Percentiles rank a stretch among this genome's conserved stretches.
Evolutionary conservation across 2,329 filamentous ascomycete species (phyloP).

Genomic region (Gremmenia infestans): DNA sequence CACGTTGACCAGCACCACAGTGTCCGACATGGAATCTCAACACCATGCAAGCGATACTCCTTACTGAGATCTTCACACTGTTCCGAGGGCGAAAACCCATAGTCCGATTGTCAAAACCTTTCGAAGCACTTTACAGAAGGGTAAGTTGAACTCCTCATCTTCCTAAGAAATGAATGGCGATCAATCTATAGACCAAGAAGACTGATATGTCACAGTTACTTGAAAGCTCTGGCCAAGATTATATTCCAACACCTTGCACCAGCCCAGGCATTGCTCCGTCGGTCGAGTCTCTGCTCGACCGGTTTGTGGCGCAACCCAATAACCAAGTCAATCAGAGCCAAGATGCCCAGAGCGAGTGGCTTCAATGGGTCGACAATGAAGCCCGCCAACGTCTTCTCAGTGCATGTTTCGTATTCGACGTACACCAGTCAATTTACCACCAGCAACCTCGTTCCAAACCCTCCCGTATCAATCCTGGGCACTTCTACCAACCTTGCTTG

Average conservation of each 20-base stretch:
- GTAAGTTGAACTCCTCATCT: slow-evolving; percentile 15
- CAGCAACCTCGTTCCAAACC: slow-evolving; percentile 38
- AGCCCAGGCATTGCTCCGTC: slow-evolving; percentile 12
- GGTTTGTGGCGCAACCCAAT: slow-evolving; percentile 13
- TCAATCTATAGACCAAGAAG: background rate
- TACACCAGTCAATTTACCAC: slow-evolving; percentile 48
- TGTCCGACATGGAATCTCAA: slow-evolving; percentile 22
- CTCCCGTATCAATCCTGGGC: slow-evolving; percentile 7
- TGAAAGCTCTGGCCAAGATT: slow-evolving; percentile 13
- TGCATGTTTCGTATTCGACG: slow-evolving; percentile 52
- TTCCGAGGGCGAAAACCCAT: slow-evolving; percentile 27
- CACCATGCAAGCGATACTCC: slow-evolving; percentile 30
- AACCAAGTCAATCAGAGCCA: slow-evolving; percentile 2
- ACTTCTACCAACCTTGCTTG: slow-evolving; percentile 29
- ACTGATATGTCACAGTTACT: slow-evolving; percentile 15
- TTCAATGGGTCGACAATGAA: slow-evolving; percentile 48
- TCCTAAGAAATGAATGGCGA: background rate
- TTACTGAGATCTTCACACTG: slow-evolving; percentile 29
- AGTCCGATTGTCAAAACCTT: slow-evolving; percentile 23
- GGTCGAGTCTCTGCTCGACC: slow-evolving; percentile 15
- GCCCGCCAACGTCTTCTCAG: slow-evolving; percentile 49
- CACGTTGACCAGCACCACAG: slow-evolving; percentile 9
- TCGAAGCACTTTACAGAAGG: slow-evolving; percentile 25
- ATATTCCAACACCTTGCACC: slow-evolving; percentile 9
- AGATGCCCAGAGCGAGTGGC: slow-evolving; percentile 36